A percentile compares a stretch with the other conserved stretches of the same genome.
Conservation (phyloP, 176 grass and related monocot genomes). For the Oryza officinalis region DNA sequence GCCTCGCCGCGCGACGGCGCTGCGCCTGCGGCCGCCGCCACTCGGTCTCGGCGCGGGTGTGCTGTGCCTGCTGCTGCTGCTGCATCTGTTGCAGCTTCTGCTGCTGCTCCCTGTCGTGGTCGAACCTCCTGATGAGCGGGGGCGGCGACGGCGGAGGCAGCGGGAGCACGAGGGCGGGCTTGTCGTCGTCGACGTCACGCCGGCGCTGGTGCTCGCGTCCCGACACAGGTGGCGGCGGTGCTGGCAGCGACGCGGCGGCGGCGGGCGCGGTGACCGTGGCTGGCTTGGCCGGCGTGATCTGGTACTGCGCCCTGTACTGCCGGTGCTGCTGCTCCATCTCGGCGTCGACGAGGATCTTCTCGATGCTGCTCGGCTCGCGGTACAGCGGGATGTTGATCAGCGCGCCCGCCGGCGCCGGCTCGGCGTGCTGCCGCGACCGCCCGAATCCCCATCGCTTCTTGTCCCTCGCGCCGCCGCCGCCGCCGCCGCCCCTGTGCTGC, state of each 20-base stretch:
- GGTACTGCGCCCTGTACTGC: slow-evolving; percentile 55
- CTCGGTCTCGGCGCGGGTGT: slow-evolving; percentile 42
- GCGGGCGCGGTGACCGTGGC: not conserved
- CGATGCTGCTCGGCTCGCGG: slow-evolving; percentile 96
- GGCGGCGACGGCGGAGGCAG: slow-evolving; percentile 55
- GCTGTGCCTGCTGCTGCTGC: slow-evolving; percentile 31
- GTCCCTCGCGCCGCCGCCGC: slow-evolving; percentile 35
- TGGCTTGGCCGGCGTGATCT: slow-evolving; percentile 44
- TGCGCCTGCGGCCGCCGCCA: slow-evolving; percentile 43
- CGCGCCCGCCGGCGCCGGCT: slow-evolving; percentile 43
- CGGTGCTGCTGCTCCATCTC: slow-evolving; percentile 63
- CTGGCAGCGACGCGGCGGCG: not conserved
- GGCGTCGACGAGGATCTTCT: slow-evolving; percentile 89
- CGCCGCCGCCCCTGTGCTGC: slow-evolving; percentile 13
- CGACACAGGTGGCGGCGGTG: not conserved
- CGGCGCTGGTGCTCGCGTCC: slow-evolving; percentile 15
- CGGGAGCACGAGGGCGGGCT: slow-evolving; percentile 32
- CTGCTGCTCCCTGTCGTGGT: slow-evolving; percentile 58
- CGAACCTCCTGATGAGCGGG: slow-evolving; percentile 51
- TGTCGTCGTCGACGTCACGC: not conserved
- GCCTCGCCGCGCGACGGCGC: slow-evolving; percentile 36
- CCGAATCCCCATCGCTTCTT: slow-evolving; percentile 92
- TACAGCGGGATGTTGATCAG: slow-evolving; percentile 74
- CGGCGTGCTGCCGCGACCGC: slow-evolving; percentile 48
- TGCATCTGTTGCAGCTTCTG: slow-evolving; percentile 43